A percentile compares a stretch with the other conserved stretches of the same genome.
phyloP scores from a whole-genome alignment of 169 alveolate species.

The Cystoisospora suis region DNA sequence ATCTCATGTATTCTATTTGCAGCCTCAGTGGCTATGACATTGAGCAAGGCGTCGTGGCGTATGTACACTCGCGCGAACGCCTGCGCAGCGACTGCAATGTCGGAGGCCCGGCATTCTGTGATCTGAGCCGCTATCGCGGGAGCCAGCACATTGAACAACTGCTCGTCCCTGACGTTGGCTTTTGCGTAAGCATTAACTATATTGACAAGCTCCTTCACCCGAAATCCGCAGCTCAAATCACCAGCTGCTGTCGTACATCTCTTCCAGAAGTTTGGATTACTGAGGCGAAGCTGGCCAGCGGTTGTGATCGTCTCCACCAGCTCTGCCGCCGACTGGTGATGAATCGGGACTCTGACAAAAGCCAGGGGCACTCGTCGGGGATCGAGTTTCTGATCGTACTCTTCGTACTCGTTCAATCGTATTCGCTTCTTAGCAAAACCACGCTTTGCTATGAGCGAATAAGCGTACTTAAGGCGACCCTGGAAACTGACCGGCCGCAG shows the following conservation, averaged over 20 bases:
- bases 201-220: slow-evolving; percentile 53
- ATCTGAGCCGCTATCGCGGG: slow-evolving; percentile 47
- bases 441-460: background rate
- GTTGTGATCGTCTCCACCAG: slow-evolving; percentile 44
- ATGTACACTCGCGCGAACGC: slow-evolving; percentile 60
- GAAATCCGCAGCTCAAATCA: slow-evolving; percentile 50
- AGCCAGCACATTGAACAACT: slow-evolving; percentile 50
- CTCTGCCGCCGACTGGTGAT: slow-evolving; percentile 58
- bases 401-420: slow-evolving; percentile 60
- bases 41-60: slow-evolving; percentile 42
- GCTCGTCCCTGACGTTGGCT: slow-evolving; percentile 38
- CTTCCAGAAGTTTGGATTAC: slow-evolving; percentile 64
- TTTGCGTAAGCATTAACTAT: slow-evolving; percentile 61
- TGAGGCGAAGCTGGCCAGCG: slow-evolving; percentile 56
- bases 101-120: slow-evolving; percentile 62
- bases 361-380: slow-evolving; percentile 47
- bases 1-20: slow-evolving; percentile 16
- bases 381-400: slow-evolving; percentile 43
- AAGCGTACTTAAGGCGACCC: too few species aligned
- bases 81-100: slow-evolving; percentile 62
- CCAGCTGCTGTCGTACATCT: slow-evolving; percentile 65
- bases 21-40: slow-evolving; percentile 53
- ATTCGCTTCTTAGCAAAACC: slow-evolving; percentile 57
- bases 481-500: too few species aligned
- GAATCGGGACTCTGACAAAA: slow-evolving; percentile 61